Conservation (phyloP, 164 flowering plant species). For the Magnolia officinalis region DNA sequence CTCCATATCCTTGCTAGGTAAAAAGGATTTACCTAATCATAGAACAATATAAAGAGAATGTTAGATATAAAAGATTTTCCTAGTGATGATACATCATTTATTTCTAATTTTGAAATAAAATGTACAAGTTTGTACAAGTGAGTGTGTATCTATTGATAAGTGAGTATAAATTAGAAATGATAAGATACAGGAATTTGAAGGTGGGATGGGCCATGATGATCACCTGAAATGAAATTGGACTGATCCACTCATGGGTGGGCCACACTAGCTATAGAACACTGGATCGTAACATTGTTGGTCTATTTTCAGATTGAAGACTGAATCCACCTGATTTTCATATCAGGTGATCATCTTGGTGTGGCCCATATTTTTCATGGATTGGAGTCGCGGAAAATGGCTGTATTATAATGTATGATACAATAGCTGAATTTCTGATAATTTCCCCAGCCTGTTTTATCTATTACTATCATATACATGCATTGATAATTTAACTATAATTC, state of each 20-base stretch:
- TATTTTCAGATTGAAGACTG: too few species aligned
- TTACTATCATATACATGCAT: neutral
- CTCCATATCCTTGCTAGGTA: conserved; percentile 15
- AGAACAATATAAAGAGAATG: neutral
- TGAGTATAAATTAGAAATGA: too few species aligned
- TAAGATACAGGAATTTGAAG: neutral
- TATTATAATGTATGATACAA: too few species aligned
- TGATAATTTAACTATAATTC: neutral
- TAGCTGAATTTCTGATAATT: neutral
- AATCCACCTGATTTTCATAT: too few species aligned
- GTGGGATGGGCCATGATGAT: neutral
- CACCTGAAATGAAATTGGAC: neutral
- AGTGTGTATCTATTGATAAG: too few species aligned
- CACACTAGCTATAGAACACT: neutral
- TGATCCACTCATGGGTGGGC: neutral
- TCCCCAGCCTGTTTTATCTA: neutral
- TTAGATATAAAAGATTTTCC: conserved; percentile 3
- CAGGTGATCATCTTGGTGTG: too few species aligned
- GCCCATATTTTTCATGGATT: too few species aligned
- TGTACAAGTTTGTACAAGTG: neutral
- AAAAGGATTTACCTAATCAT: conserved; percentile 2
- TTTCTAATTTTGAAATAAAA: neutral
- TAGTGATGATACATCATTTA: neutral
- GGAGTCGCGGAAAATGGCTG: too few species aligned
- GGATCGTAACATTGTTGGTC: neutral